Percentiles rank a stretch among this genome's conserved stretches.
These are phyloP conservation scores for Calonectria hawksworthii DNA, from an alignment of 2,329 filamentous ascomycete genomes.

Conservation along the genomic window DNA sequence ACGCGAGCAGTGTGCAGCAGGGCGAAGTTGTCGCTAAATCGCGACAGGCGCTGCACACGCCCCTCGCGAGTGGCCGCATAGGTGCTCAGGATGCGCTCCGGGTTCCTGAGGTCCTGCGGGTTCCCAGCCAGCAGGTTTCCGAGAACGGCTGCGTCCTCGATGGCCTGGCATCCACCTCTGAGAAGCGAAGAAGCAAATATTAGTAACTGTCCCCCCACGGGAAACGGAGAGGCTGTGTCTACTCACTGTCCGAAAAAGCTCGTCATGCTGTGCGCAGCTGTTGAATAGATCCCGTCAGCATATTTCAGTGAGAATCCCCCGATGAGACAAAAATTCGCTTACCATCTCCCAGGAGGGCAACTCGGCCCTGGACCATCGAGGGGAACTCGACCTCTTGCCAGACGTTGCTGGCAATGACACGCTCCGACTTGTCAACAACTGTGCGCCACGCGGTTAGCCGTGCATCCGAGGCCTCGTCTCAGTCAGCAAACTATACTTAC, in stretches of 20 bases:
- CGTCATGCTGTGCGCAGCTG: constrained; percentile 27
- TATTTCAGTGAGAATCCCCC: neutral
- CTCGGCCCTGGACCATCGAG: constrained; percentile 25
- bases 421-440: constrained; percentile 29
- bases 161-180: constrained; percentile 24
- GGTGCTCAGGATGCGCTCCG: constrained; percentile 14
- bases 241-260: constrained; percentile 30
- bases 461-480: neutral
- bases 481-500: constrained; percentile 15
- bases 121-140: constrained; percentile 22
- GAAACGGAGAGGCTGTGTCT: neutral
- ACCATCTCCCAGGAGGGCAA: constrained; percentile 25
- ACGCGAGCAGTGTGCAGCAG: constrained; percentile 24
- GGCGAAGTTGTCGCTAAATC: constrained; percentile 24
- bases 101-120: constrained; percentile 9
- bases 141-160: constrained; percentile 24
- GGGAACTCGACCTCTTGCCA: constrained; percentile 26
- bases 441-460: neutral
- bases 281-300: constrained; percentile 4
- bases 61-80: constrained; percentile 19
- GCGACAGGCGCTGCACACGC: constrained; percentile 18
- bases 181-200: neutral
- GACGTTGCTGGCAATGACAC: constrained; percentile 28
- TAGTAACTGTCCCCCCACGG: neutral
- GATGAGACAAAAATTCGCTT: constrained; percentile 4